phyloP scores from a whole-genome alignment of 2,329 filamentous ascomycete genomes.

The Cladosporium sp. region DNA sequence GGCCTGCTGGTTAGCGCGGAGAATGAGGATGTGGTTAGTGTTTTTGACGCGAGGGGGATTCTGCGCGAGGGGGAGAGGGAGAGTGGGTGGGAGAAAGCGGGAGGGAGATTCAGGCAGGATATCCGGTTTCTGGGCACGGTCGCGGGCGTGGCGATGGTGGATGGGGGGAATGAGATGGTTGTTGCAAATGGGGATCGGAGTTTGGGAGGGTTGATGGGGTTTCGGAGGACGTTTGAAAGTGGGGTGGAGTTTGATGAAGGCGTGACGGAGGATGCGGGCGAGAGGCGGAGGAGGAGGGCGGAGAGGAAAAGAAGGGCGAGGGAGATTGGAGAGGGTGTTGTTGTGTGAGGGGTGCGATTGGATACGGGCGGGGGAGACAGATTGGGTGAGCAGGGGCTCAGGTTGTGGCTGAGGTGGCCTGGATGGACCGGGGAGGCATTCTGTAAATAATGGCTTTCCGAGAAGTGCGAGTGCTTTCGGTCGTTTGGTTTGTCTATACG shows the following conservation, averaged over 20 bases:
- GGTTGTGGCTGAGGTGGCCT: too few species aligned
- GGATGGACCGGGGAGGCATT: too few species aligned
- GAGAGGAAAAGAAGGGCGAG: background rate
- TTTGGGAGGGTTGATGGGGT: slow-evolving; percentile 54
- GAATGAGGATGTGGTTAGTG: slow-evolving; percentile 65
- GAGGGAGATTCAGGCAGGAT: slow-evolving; percentile 48
- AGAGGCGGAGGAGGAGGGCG: background rate
- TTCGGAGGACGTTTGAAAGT: background rate
- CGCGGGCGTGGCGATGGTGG: slow-evolving; percentile 60
- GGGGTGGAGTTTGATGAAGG: background rate
- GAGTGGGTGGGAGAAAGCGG: background rate
- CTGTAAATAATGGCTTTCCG: too few species aligned
- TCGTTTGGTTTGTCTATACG: too few species aligned
- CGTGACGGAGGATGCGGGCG: background rate
- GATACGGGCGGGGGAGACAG: background rate
- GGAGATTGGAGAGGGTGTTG: background rate
- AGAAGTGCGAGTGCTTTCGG: too few species aligned
- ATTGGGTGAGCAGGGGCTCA: too few species aligned
- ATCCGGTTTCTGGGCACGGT: slow-evolving; percentile 71
- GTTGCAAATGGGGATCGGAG: slow-evolving; percentile 60
- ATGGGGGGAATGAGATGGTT: slow-evolving; percentile 61
- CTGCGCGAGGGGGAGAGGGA: slow-evolving; percentile 28
- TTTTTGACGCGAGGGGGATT: slow-evolving; percentile 63
- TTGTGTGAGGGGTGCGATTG: background rate
- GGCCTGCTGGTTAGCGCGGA: slow-evolving; percentile 68